These are phyloP conservation scores for Hippophae gyantsensis DNA, from an alignment of 306 rosid genomes.

Conservation along the genomic window DNA sequence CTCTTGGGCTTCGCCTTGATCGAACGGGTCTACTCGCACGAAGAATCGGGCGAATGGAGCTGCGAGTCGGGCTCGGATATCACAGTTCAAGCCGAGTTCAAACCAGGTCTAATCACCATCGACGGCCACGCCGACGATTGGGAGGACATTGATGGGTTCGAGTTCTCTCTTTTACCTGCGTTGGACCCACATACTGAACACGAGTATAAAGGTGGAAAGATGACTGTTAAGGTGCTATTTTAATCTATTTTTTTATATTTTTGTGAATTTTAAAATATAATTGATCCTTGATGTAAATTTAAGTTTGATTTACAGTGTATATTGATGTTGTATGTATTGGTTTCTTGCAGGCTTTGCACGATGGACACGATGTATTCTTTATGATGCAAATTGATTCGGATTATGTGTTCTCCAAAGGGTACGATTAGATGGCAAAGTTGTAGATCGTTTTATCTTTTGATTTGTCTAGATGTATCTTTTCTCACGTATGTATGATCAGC, in stretches of 20 bases:
- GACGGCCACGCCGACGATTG: slow-evolving; percentile 93
- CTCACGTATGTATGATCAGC: background rate
- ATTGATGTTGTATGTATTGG: background rate
- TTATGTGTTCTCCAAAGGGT: slow-evolving; percentile 76
- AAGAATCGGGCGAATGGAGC: slow-evolving; percentile 76
- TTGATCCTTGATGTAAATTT: background rate
- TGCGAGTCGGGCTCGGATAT: slow-evolving; percentile 63
- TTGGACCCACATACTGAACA: slow-evolving; percentile 69
- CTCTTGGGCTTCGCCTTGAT: slow-evolving; percentile 21
- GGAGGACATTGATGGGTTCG: slow-evolving; percentile 68
- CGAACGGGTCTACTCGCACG: slow-evolving; percentile 47
- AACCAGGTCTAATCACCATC: slow-evolving; percentile 63
- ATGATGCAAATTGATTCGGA: slow-evolving; percentile 71
- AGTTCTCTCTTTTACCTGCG: slow-evolving; percentile 78
- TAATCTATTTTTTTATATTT: background rate
- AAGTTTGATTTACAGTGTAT: background rate
- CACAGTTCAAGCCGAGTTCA: slow-evolving; percentile 49
- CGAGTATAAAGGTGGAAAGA: slow-evolving; percentile 64
- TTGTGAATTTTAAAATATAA: no score
- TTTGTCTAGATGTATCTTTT: background rate
- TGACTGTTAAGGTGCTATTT: slow-evolving; percentile 59
- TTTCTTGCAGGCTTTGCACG: slow-evolving; percentile 70
- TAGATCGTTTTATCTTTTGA: slow-evolving; percentile 1
- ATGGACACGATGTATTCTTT: slow-evolving; percentile 76
- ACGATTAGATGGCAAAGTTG: slow-evolving; percentile 16